Percentiles rank a stretch among this genome's conserved stretches.
phyloP scores from a whole-genome alignment of 768 basidiomycete species.

The Leccinellum rugosiceps region DNA sequence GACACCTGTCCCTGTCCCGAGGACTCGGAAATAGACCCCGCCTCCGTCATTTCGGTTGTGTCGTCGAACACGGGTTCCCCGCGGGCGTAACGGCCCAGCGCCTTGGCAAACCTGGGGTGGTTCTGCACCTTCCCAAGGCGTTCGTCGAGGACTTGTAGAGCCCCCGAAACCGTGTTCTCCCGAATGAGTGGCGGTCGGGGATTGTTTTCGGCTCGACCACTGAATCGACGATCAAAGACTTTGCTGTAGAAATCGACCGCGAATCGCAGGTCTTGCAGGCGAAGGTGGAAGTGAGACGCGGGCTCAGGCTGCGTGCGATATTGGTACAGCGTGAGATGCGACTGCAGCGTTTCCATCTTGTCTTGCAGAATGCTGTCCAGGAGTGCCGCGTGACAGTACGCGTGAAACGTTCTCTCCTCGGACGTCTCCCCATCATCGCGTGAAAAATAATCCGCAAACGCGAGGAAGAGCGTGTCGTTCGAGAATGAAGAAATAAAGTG shows the following conservation, averaged over 20 bases:
- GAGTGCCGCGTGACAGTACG: conserved; percentile 71
- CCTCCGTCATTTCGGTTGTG: conserved; percentile 8
- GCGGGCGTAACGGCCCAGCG: conserved; percentile 53
- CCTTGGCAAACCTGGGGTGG: conserved; percentile 20
- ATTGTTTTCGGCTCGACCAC: conserved; percentile 66
- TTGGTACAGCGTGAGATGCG: conserved; percentile 69
- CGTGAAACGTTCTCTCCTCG: conserved; percentile 59
- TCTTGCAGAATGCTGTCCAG: conserved; percentile 91
- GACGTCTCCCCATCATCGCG: conserved; percentile 56
- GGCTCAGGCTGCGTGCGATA: conserved; percentile 59
- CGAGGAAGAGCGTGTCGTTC: conserved; percentile 72
- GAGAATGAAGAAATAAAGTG: conserved; percentile 88
- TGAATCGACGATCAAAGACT: conserved; percentile 71
- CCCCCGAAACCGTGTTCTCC: conserved; percentile 67
- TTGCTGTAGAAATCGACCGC: conserved; percentile 74
- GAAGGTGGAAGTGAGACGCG: conserved; percentile 61
- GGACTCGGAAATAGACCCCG: conserved; percentile 9
- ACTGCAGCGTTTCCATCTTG: conserved; percentile 75
- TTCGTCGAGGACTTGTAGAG: conserved; percentile 59
- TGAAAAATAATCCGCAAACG: conserved; percentile 78
- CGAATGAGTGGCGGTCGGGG: conserved; percentile 65
- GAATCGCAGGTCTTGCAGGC: conserved; percentile 72
- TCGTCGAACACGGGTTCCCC: conserved; percentile 43
- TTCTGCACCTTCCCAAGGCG: conserved; percentile 44
- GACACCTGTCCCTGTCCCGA: conserved; percentile 20